These are phyloP conservation scores for Neurospora africana DNA, from an alignment of 495 filamentous ascomycete species.

Conservation along the genomic window DNA sequence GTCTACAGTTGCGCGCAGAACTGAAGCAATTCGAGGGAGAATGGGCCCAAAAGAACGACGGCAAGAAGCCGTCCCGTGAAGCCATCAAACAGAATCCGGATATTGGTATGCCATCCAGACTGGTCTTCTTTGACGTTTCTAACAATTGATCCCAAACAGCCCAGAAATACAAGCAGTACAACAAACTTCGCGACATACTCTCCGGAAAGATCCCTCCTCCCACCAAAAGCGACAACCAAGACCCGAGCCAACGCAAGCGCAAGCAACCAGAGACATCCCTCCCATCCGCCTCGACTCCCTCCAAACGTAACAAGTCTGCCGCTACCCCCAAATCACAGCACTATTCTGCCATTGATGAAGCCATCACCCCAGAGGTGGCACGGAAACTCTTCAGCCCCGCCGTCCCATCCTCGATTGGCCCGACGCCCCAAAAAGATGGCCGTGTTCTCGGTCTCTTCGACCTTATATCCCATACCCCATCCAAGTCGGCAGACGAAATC, in stretches of 20 bases:
- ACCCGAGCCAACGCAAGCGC: slow-evolving; percentile 25
- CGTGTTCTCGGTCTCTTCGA: slow-evolving; percentile 87
- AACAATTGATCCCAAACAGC: slow-evolving; percentile 34
- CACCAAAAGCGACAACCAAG: slow-evolving; percentile 25
- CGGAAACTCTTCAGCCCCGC: slow-evolving; percentile 52
- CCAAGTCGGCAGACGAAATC: slow-evolving; percentile 2
- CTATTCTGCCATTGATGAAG: background rate
- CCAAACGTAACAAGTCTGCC: slow-evolving; percentile 23
- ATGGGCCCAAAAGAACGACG: slow-evolving; percentile 58
- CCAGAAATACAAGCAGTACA: slow-evolving; percentile 86
- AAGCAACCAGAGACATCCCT: slow-evolving; percentile 24
- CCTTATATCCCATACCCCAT: slow-evolving; percentile 50
- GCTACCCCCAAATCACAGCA: slow-evolving; percentile 31
- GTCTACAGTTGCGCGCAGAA: slow-evolving; percentile 51
- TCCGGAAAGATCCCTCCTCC: slow-evolving; percentile 35
- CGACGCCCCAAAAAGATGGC: slow-evolving; percentile 87
- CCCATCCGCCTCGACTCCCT: slow-evolving; percentile 35
- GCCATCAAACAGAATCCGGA: slow-evolving; percentile 79
- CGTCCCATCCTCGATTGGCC: slow-evolving; percentile 52
- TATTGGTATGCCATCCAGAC: slow-evolving; percentile 50
- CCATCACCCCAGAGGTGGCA: slow-evolving; percentile 17
- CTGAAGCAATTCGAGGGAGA: slow-evolving; percentile 79
- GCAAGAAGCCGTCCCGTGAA: slow-evolving; percentile 66
- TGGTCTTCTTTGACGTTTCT: background rate
- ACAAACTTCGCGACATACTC: slow-evolving; percentile 53